Percentiles rank a stretch among this genome's conserved stretches.
phyloP scores from a whole-genome alignment of 768 basidiomycete species.

The Rickenella mellea region DNA sequence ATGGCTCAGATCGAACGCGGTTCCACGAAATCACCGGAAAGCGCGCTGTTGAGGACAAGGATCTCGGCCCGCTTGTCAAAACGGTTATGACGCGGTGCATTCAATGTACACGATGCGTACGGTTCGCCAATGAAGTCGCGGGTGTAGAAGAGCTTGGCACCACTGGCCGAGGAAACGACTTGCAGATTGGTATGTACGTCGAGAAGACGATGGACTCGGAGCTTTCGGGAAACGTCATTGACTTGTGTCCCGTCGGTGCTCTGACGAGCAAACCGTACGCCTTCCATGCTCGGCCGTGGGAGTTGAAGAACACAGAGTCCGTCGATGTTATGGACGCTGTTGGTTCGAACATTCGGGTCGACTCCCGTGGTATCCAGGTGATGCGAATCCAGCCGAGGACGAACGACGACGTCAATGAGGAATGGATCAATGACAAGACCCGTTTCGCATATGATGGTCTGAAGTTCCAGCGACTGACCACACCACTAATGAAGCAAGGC shows the following conservation, averaged over 20 bases:
- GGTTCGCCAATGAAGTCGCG: constrained; percentile 98
- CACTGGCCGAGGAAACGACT: constrained; percentile 93
- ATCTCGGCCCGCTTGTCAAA: constrained; percentile 95
- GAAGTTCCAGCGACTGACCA: constrained; percentile 89
- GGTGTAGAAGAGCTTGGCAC: constrained; percentile 97
- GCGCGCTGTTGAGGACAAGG: constrained; percentile 97
- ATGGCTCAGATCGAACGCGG: constrained; percentile 92
- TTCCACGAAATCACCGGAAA: constrained; percentile 99
- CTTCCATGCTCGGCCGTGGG: constrained; percentile 96
- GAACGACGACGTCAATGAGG: constrained; percentile 98
- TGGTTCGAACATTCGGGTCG: constrained; percentile 93
- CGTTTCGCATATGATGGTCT: constrained; percentile 95
- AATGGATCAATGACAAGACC: constrained; percentile 99
- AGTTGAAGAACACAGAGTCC: constrained; percentile 95
- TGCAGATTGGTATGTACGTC: constrained; percentile 98
- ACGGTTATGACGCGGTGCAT: constrained; percentile 99
- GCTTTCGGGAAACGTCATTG: constrained; percentile 92
- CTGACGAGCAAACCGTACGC: constrained; percentile 98
- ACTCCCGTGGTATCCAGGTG: constrained; percentile 90
- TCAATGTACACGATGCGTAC: constrained; percentile 97
- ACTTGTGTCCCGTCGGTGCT: constrained; percentile 97
- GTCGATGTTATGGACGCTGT: constrained; percentile 93
- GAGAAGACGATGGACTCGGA: constrained; percentile 98
- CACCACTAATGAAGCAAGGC: constrained; percentile 83
- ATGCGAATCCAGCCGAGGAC: constrained; percentile 96